Evolutionary conservation across 2,329 filamentous ascomycete species (phyloP).

Genomic region (Verticillium albo-atrum): DNA sequence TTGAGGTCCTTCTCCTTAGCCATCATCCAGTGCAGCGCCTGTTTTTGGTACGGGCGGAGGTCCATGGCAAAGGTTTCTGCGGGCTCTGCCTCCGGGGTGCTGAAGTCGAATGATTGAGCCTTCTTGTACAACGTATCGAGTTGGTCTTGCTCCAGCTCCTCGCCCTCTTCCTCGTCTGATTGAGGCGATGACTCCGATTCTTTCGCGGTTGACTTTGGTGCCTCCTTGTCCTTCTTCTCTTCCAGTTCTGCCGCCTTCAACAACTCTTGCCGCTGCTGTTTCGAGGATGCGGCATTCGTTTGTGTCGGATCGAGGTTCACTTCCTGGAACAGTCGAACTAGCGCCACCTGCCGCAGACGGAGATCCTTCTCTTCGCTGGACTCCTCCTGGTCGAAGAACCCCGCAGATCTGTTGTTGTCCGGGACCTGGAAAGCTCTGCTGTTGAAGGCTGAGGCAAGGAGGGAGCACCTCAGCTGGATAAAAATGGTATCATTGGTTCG

Average conservation of each 20-base stretch:
- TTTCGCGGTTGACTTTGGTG: constrained; percentile 25
- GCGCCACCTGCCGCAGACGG: constrained; percentile 76
- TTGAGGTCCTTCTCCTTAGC: constrained; percentile 82
- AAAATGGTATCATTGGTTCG: constrained; percentile 94
- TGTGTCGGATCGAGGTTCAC: constrained; percentile 75
- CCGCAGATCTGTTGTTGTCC: constrained; percentile 62
- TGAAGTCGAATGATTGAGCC: constrained; percentile 94
- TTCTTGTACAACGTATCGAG: constrained; percentile 92
- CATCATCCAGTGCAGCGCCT: constrained; percentile 95
- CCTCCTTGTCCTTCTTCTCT: constrained; percentile 66
- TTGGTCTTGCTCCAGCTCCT: constrained; percentile 92
- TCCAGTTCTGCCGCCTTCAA: constrained; percentile 84
- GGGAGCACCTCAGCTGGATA: constrained; percentile 74
- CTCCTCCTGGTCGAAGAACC: constrained; percentile 80
- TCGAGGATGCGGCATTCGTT: constrained; percentile 68
- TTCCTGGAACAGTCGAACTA: constrained; percentile 87
- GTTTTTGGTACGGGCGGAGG: constrained; percentile 89
- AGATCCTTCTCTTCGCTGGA: constrained; percentile 80
- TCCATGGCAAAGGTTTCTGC: constrained; percentile 76
- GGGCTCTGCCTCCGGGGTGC: constrained; percentile 81
- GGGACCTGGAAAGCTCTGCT: constrained; percentile 56
- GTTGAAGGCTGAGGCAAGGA: constrained; percentile 72
- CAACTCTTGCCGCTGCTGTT: constrained; percentile 77
- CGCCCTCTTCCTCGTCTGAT: constrained; percentile 75
- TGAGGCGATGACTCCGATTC: constrained; percentile 44